Percentiles rank a stretch among this genome's conserved stretches.
These are phyloP conservation scores for Plantago elongata DNA, from an alignment of 257 asterid genomes.

Conservation along the genomic window DNA sequence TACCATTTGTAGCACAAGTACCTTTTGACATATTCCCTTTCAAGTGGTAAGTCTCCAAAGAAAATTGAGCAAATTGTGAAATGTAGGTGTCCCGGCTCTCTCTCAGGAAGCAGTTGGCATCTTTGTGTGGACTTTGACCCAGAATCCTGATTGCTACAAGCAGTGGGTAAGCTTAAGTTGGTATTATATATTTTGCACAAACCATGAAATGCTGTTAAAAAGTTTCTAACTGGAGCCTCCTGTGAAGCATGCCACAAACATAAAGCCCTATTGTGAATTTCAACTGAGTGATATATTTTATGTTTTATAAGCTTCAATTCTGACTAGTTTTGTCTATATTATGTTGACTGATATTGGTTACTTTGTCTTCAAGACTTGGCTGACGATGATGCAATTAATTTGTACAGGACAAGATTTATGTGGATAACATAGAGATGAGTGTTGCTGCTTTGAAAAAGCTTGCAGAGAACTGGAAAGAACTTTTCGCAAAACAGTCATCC, in stretches of 20 bases:
- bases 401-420: conserved; percentile 54
- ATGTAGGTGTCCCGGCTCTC: conserved; percentile 62
- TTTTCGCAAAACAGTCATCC: conserved; percentile 52
- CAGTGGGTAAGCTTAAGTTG: conserved; percentile 60
- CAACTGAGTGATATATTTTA: neutral
- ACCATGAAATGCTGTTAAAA: too few relatives aligned
- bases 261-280: neutral
- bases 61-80: conserved; percentile 19
- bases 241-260: conserved; percentile 1
- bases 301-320: neutral
- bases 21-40: neutral
- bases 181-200: neutral
- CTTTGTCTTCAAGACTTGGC: neutral
- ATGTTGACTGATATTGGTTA: neutral
- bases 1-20: neutral
- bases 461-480: conserved; percentile 46
- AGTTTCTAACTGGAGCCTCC: too few relatives aligned
- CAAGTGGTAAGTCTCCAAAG: neutral
- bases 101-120: conserved; percentile 61
- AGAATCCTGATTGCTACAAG: conserved; percentile 68
- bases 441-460: conserved; percentile 57
- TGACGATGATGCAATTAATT: conserved; percentile 15
- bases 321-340: neutral
- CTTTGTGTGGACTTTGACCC: conserved; percentile 76
- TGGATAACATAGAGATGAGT: conserved; percentile 61